Percentiles rank a stretch among this genome's conserved stretches.
Evolutionary conservation across 2,329 filamentous ascomycete species (phyloP).

Genomic region (Hypoxylon sp.): DNA sequence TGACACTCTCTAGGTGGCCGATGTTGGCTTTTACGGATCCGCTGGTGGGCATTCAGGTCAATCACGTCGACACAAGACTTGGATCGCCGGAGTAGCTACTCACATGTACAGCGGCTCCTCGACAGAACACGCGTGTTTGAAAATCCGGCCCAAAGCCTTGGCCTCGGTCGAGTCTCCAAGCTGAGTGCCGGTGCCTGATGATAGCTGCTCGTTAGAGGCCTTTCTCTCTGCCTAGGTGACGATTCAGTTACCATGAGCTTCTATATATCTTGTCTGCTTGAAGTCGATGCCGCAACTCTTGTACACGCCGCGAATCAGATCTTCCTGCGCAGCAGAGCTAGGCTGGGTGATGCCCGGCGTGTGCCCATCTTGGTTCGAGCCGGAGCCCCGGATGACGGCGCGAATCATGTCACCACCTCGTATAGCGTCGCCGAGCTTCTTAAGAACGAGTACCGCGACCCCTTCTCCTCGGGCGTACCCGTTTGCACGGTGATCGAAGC

Average conservation of each 20-base stretch:
- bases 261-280: slow-evolving; percentile 29
- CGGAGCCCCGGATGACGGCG: slow-evolving; percentile 35
- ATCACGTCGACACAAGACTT: no score
- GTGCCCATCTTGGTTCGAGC: slow-evolving; percentile 26
- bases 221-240: no score
- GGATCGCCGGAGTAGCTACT: no score
- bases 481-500: slow-evolving; percentile 50
- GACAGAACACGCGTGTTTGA: no score
- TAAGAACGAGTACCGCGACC: slow-evolving; percentile 51
- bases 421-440: slow-evolving; percentile 43
- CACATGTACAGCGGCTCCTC: slow-evolving; percentile 55
- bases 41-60: no score
- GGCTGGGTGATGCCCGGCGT: slow-evolving; percentile 31
- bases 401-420: slow-evolving; percentile 49
- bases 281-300: slow-evolving; percentile 18
- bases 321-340: slow-evolving; percentile 21
- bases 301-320: slow-evolving; percentile 34
- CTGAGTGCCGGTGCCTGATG: slow-evolving; percentile 37
- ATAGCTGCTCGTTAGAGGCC: no score
- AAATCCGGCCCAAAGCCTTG: slow-evolving; percentile 43
- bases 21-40: slow-evolving; percentile 51
- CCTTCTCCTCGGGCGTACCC: slow-evolving; percentile 59
- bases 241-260: no score
- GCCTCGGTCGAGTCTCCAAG: slow-evolving; percentile 37
- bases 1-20: slow-evolving; percentile 44